phyloP scores from a whole-genome alignment of 2,329 filamentous ascomycete genomes.

The Claviceps quebecensis region DNA sequence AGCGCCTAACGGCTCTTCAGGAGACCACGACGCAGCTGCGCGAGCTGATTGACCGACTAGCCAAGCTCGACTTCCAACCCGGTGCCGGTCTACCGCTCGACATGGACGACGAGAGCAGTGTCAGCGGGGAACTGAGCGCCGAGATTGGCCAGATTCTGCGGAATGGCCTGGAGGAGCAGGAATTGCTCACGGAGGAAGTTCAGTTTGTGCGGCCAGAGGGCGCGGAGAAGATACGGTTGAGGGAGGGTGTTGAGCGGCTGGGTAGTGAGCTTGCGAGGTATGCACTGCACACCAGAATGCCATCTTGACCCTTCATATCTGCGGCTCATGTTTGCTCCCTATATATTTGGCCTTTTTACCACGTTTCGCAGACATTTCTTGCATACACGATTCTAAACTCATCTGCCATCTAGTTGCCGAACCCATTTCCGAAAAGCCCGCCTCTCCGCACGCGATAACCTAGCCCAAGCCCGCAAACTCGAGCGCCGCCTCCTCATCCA shows the following conservation, averaged over 20 bases:
- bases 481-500: constrained; percentile 66
- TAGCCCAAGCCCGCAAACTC: constrained; percentile 57
- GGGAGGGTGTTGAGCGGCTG: constrained; percentile 52
- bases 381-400: neutral
- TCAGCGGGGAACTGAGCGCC: constrained; percentile 56
- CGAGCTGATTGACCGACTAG: constrained; percentile 45
- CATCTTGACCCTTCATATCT: no score
- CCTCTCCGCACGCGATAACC: constrained; percentile 60
- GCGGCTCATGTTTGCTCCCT: no score
- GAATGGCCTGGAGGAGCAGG: constrained; percentile 70
- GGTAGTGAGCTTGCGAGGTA: constrained; percentile 59
- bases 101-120: constrained; percentile 34
- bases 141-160: constrained; percentile 72
- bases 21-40: constrained; percentile 45
- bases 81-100: constrained; percentile 37
- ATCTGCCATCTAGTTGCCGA: constrained; percentile 31
- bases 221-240: constrained; percentile 49
- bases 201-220: constrained; percentile 46
- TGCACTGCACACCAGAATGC: constrained; percentile 3
- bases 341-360: no score
- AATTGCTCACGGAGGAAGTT: constrained; percentile 64
- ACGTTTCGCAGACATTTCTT: no score
- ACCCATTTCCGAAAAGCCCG: constrained; percentile 70
- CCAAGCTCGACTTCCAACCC: constrained; percentile 42
- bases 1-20: constrained; percentile 45